These are phyloP conservation scores for Russula foetens DNA, from an alignment of 768 basidiomycete genomes.

Conservation along the genomic window DNA sequence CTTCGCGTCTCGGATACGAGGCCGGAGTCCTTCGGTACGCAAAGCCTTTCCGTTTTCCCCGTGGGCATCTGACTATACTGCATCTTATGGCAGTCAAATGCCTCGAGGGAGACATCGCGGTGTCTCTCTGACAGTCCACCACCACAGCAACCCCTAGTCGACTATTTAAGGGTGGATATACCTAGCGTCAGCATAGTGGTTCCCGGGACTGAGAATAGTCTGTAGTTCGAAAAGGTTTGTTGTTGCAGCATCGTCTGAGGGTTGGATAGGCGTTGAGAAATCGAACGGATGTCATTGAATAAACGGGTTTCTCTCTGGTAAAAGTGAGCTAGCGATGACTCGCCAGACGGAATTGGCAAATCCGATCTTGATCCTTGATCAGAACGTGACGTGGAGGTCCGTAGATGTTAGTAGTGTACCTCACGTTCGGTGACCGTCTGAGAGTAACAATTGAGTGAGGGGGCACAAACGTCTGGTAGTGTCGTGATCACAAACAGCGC, in stretches of 20 bases:
- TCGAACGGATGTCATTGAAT: too few species aligned
- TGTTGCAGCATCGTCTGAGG: neutral
- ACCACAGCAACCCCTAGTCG: neutral
- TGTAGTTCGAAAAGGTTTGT: neutral
- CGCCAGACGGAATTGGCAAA: too few species aligned
- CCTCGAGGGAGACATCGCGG: neutral
- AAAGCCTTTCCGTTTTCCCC: too few species aligned
- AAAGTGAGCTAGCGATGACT: too few species aligned
- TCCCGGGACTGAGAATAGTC: neutral
- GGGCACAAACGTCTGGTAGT: too few species aligned
- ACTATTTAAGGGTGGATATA: conserved; percentile 18
- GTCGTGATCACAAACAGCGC: too few species aligned
- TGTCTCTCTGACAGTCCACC: neutral
- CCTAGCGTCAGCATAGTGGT: conserved; percentile 12
- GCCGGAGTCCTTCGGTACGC: neutral
- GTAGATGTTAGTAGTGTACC: too few species aligned
- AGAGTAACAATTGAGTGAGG: too few species aligned
- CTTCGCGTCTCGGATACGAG: conserved; percentile 11
- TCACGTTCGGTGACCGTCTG: too few species aligned
- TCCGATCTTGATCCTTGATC: too few species aligned
- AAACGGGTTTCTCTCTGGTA: too few species aligned
- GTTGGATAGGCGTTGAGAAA: neutral
- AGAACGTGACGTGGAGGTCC: too few species aligned
- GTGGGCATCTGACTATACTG: neutral
- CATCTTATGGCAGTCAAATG: neutral